These are phyloP conservation scores for Metarhizium sp. DNA, from an alignment of 2,329 filamentous ascomycete species.

Conservation along the genomic window DNA sequence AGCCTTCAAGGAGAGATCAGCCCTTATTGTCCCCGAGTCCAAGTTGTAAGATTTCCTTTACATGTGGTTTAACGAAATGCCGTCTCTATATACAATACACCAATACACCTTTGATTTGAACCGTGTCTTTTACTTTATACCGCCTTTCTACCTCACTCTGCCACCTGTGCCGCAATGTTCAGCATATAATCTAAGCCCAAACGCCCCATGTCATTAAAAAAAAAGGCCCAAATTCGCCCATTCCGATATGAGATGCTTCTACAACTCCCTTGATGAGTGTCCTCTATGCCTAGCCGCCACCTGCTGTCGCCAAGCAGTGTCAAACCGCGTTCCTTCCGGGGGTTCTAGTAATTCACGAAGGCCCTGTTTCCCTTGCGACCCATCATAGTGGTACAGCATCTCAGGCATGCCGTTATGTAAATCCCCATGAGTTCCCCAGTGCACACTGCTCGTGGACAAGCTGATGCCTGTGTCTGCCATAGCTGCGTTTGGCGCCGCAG, in stretches of 20 bases:
- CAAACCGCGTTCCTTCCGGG: slow-evolving; percentile 5
- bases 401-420: slow-evolving; percentile 13
- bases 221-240: not conserved
- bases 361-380: not conserved
- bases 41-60: slow-evolving; percentile 41
- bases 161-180: no score
- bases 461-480: slow-evolving; percentile 23
- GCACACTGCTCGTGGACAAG: slow-evolving; percentile 8
- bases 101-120: not conserved
- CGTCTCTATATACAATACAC: not conserved
- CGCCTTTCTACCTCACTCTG: no score
- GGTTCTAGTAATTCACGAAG: not conserved
- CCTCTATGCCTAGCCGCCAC: not conserved
- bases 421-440: slow-evolving; percentile 6
- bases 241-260: not conserved
- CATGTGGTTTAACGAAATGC: not conserved
- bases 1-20: slow-evolving; percentile 49
- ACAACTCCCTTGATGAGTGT: not conserved
- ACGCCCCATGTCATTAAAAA: not conserved
- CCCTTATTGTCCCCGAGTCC: slow-evolving; percentile 44
- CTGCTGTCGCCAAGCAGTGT: slow-evolving; percentile 9
- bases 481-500: slow-evolving; percentile 8
- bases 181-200: no score
- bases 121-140: not conserved
- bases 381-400: slow-evolving; percentile 8